These are phyloP conservation scores for Penicillium dipodomyicola DNA, from an alignment of 495 filamentous ascomycete genomes.

Conservation along the genomic window DNA sequence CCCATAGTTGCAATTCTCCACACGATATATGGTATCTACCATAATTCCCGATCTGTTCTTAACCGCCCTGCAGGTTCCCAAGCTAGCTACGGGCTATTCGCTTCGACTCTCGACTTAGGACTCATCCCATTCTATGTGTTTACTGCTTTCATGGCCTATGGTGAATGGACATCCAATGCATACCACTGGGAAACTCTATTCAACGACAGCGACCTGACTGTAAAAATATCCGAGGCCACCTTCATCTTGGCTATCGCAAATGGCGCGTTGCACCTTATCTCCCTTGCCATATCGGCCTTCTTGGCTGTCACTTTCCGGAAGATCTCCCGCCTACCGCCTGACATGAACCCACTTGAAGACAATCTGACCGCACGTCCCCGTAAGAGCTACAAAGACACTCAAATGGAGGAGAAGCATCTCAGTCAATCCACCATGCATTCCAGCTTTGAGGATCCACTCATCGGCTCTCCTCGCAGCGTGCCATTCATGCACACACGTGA, in stretches of 20 bases:
- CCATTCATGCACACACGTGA: conserved; percentile 74
- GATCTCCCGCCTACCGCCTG: conserved; percentile 76
- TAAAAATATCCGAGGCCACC: conserved; percentile 57
- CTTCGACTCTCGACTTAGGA: conserved; percentile 65
- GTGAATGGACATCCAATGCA: conserved; percentile 37
- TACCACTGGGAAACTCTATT: conserved; percentile 66
- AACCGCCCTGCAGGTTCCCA: conserved; percentile 70
- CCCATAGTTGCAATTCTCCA: conserved; percentile 69
- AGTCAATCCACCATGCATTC: conserved; percentile 54
- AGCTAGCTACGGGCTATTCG: conserved; percentile 81
- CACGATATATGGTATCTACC: conserved; percentile 72
- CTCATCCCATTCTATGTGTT: conserved; percentile 77
- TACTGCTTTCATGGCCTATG: conserved; percentile 56
- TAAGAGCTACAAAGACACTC: conserved; percentile 70
- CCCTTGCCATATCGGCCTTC: conserved; percentile 65
- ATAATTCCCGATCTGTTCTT: conserved; percentile 65
- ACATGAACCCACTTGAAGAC: conserved; percentile 88
- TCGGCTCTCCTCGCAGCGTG: conserved; percentile 57
- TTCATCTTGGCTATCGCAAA: conserved; percentile 62
- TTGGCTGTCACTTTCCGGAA: conserved; percentile 73
- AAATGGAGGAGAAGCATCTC: conserved; percentile 55
- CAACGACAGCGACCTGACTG: conserved; percentile 40
- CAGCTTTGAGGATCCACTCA: conserved; percentile 57
- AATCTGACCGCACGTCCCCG: conserved; percentile 76
- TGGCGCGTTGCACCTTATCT: conserved; percentile 66